A percentile compares a stretch with the other conserved stretches of the same genome.
Evolutionary conservation across 2,329 filamentous ascomycete species (phyloP).

Genomic region (Venturia nashicola): DNA sequence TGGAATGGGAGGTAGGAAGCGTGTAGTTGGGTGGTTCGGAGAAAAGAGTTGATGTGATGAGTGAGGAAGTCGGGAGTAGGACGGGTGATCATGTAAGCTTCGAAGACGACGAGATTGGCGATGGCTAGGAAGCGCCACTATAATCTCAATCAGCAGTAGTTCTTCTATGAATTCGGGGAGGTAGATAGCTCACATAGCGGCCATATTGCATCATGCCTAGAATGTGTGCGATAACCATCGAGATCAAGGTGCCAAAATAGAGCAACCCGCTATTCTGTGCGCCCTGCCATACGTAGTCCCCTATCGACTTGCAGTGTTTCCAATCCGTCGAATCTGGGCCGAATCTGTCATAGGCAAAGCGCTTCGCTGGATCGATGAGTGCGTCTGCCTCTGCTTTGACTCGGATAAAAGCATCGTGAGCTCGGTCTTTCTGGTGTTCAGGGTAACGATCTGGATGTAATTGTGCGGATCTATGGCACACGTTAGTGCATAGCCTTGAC

Average conservation of each 20-base stretch:
- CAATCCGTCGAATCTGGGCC: conserved; percentile 59
- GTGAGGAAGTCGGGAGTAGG: conserved; percentile 33
- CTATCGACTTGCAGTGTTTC: conserved; percentile 53
- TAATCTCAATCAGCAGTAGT: neutral
- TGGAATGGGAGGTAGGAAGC: conserved; percentile 75
- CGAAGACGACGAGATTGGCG: conserved; percentile 41
- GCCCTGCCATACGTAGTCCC: conserved; percentile 61
- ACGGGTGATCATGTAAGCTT: conserved; percentile 44
- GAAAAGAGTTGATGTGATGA: conserved; percentile 34
- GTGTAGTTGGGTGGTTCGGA: conserved; percentile 30
- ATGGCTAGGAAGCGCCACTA: conserved; percentile 40
- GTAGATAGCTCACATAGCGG: conserved; percentile 31
- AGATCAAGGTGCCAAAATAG: conserved; percentile 45
- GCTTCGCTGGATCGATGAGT: conserved; percentile 59
- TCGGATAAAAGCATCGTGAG: conserved; percentile 55
- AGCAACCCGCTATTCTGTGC: conserved; percentile 48
- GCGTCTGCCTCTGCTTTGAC: conserved; percentile 76
- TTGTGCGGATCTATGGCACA: conserved; percentile 33
- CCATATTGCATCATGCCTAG: conserved; percentile 58
- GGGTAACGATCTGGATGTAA: conserved; percentile 60
- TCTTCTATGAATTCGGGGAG: neutral
- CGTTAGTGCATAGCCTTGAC: neutral
- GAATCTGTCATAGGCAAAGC: conserved; percentile 85
- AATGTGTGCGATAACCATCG: conserved; percentile 49
- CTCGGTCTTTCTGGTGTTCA: conserved; percentile 19